These are phyloP conservation scores for Fusarium brachygibbosum DNA, from an alignment of 2,329 filamentous ascomycete genomes.

Conservation along the genomic window DNA sequence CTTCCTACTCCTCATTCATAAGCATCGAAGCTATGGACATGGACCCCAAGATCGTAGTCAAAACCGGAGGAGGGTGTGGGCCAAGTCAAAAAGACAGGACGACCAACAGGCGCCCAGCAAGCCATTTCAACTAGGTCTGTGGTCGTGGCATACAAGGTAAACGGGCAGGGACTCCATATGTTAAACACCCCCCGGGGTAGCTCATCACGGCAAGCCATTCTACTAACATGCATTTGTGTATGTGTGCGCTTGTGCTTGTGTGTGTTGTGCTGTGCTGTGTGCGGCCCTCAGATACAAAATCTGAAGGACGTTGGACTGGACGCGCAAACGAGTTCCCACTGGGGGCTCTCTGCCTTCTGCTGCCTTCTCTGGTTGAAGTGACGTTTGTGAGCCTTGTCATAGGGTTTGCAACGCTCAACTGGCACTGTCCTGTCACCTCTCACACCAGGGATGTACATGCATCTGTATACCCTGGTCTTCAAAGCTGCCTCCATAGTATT, in stretches of 20 bases:
- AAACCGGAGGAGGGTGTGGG: constrained; percentile 40
- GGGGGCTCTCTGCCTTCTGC: constrained; percentile 4
- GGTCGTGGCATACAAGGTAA: constrained; percentile 38
- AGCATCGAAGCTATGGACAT: constrained; percentile 39
- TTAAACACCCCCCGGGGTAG: constrained; percentile 38
- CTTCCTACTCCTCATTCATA: constrained; percentile 31
- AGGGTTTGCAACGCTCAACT: constrained; percentile 17
- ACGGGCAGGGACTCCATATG: constrained; percentile 33
- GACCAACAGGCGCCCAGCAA: constrained; percentile 31
- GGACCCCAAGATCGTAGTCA: constrained; percentile 35
- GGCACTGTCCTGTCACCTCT: constrained; percentile 21
- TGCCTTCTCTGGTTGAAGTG: constrained; percentile 30
- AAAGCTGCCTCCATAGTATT: constrained; percentile 30
- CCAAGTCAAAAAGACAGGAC: constrained; percentile 25
- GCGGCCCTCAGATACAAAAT: constrained; percentile 40
- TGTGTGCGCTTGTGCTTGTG: constrained; percentile 46
- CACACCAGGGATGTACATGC: constrained; percentile 30
- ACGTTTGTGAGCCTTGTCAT: constrained; percentile 24
- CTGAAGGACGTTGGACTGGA: constrained; percentile 20
- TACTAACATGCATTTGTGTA: constrained; percentile 40
- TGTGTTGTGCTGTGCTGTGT: constrained; percentile 31
- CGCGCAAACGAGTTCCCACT: constrained; percentile 38
- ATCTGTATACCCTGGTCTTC: constrained; percentile 28
- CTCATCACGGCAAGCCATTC: constrained; percentile 37
- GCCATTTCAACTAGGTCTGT: constrained; percentile 35